Base-by-base conservation (phyloP, 1,284 basidiomycete species). In the Papiliotrema laurentii region DNA sequence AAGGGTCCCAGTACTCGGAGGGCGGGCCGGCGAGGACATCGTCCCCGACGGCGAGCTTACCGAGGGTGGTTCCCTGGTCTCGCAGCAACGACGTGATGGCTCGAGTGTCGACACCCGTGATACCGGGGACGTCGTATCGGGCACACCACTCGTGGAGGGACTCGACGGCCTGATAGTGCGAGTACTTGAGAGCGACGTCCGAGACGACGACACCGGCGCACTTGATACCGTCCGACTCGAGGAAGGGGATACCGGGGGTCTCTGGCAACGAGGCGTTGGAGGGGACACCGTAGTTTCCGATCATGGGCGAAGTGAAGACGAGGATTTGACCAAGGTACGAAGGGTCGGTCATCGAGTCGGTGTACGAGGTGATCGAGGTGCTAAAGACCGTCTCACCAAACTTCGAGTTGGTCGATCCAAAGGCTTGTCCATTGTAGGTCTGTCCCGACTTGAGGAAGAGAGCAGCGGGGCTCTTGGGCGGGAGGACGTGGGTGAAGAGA, bases 341-440 rank as follows among this genome's bases (percentile, higher is more conserved):
- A 5, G 94, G 94, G 71, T 99, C 94, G 40, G 94, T 99, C 90
- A 99, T 96, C 14, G 92, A 97, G 76, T 99, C 96, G 48, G 93
- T 97, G 75, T 99, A 98, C 47, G 91, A 96, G 6, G 96, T 99
- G 72, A 98, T 98, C 46, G 90, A 93, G 30, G 94, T 99, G 22
- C 91, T 94, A 76, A 99, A 99, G 26, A 99, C 94, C 2, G 94
- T 96, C 78, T 99, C 94, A 54, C 96, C 96, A 75, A 83, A 98
- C 51, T 85, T 83, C 66, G 88, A 92, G 66, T 81, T 84, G 39
- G 85, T 84, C 21, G 89, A 85, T 56, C 94, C 94, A 72, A 99
- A 98, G 13, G 86, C 87, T 45, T 82, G 81, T 34, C 96, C 94
- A 49, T 79, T 69, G 80, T 96, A 98, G 13, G 85, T 86, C 75